Evolutionary conservation across 331 rosid genomes (phyloP).

Genomic region (Rosa hybrid): DNA sequence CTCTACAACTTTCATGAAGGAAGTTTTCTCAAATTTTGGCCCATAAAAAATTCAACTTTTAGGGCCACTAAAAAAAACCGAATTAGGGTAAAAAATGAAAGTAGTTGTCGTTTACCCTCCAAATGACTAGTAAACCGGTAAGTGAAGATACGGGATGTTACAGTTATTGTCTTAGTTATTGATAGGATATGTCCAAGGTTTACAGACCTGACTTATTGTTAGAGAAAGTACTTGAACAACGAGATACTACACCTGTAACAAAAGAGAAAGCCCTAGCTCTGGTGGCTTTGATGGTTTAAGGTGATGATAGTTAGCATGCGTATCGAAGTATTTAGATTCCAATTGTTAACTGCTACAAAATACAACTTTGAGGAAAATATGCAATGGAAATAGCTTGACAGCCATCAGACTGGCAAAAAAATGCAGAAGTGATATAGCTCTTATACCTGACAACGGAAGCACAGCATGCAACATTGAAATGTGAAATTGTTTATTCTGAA

Average conservation of each 20-base stretch:
- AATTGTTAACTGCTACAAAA: not conserved
- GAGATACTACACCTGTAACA: not conserved
- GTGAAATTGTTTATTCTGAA: conserved; percentile 54
- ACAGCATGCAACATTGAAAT: conserved; percentile 76
- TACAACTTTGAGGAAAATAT: not conserved
- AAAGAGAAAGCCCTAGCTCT: not conserved
- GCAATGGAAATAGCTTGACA: conserved; percentile 6
- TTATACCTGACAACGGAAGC: conserved; percentile 86
- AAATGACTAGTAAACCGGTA: no score
- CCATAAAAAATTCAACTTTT: no score
- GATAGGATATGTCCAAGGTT: no score
- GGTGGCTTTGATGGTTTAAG: not conserved
- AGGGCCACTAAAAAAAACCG: no score
- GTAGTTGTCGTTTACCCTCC: no score
- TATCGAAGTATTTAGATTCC: not conserved
- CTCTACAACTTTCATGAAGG: no score
- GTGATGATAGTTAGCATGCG: not conserved
- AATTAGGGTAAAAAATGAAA: no score
- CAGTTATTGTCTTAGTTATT: no score
- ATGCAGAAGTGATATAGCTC: conserved; percentile 13
- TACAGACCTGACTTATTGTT: no score
- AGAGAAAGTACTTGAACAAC: not conserved
- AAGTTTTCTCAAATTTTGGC: no score
- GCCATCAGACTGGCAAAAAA: conserved; percentile 7
- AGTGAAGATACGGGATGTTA: no score